phyloP scores from a whole-genome alignment of 1,284 basidiomycete species.

The Volvariella volvacea region DNA sequence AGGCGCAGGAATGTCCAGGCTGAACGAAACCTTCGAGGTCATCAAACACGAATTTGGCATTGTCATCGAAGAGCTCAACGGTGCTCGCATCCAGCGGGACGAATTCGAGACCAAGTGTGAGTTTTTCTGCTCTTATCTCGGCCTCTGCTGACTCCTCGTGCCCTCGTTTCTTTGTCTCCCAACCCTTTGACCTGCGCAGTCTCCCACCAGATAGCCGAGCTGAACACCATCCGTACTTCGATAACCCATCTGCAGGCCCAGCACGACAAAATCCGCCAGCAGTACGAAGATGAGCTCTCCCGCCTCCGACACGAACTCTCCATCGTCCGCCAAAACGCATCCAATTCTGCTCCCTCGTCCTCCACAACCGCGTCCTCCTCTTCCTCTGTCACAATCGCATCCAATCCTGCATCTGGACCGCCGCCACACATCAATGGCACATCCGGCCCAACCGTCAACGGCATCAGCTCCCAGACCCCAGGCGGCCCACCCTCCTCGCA shows the following conservation, averaged over 20 bases:
- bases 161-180: background rate
- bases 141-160: background rate
- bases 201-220: constrained; percentile 23
- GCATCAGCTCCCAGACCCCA: no score
- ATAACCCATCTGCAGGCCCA: constrained; percentile 29
- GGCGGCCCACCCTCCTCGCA: no score
- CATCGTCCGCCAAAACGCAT: constrained; percentile 14
- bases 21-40: constrained; percentile 73
- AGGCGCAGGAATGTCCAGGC: constrained; percentile 22
- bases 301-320: constrained; percentile 19
- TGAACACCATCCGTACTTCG: constrained; percentile 26
- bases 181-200: constrained; percentile 14
- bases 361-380: constrained; percentile 5
- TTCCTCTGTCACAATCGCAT: constrained; percentile 5
- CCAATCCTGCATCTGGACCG: no score
- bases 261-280: constrained; percentile 25
- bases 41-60: constrained; percentile 81
- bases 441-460: no score
- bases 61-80: constrained; percentile 58
- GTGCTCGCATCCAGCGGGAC: constrained; percentile 71
- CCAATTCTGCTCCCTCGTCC: constrained; percentile 16
- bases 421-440: no score
- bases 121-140: constrained; percentile 14
- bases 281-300: constrained; percentile 27
- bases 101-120: constrained; percentile 81